A percentile compares a stretch with the other conserved stretches of the same genome.
These are phyloP conservation scores for Stephania yunnanensis DNA, from an alignment of 164 flowering plant genomes.

Conservation along the genomic window DNA sequence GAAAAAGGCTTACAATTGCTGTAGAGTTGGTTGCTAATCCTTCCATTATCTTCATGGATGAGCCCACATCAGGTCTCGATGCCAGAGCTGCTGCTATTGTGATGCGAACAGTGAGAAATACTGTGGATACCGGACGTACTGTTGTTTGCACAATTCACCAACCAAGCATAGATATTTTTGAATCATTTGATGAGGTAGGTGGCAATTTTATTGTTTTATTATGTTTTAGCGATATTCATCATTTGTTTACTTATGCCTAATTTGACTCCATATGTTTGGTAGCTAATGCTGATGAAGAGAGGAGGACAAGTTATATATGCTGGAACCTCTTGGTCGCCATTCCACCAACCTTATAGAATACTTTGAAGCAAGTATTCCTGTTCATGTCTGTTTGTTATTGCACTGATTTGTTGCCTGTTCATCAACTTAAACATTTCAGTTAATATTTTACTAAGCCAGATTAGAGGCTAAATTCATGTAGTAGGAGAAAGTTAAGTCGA, in stretches of 20 bases:
- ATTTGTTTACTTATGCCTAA: not conserved
- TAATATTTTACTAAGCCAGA: not conserved
- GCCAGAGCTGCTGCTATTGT: slow-evolving; percentile 76
- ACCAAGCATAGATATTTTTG: slow-evolving; percentile 73
- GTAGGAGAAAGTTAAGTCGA: not conserved
- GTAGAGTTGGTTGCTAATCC: slow-evolving; percentile 75
- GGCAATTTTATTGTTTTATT: not conserved
- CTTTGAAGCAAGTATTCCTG: slow-evolving; percentile 48
- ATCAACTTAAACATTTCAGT: not conserved
- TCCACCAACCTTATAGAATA: slow-evolving; percentile 64
- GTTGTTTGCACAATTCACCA: slow-evolving; percentile 81
- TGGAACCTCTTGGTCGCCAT: slow-evolving; percentile 59
- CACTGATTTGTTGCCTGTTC: not conserved
- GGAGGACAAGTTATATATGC: slow-evolving; percentile 79
- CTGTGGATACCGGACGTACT: slow-evolving; percentile 68
- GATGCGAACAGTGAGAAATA: slow-evolving; percentile 67
- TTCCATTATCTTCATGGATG: slow-evolving; percentile 69
- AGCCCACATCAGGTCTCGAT: slow-evolving; percentile 68
- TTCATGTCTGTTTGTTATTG: not conserved
- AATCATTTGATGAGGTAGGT: slow-evolving; percentile 69
- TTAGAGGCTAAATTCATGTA: not conserved
- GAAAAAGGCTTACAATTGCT: slow-evolving; percentile 68
- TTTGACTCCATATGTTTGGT: slow-evolving; percentile 10
- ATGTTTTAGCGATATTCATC: not conserved
- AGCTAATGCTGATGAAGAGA: slow-evolving; percentile 81